phyloP scores from a whole-genome alignment of 257 asterid species.

The Solanum virginianum region DNA sequence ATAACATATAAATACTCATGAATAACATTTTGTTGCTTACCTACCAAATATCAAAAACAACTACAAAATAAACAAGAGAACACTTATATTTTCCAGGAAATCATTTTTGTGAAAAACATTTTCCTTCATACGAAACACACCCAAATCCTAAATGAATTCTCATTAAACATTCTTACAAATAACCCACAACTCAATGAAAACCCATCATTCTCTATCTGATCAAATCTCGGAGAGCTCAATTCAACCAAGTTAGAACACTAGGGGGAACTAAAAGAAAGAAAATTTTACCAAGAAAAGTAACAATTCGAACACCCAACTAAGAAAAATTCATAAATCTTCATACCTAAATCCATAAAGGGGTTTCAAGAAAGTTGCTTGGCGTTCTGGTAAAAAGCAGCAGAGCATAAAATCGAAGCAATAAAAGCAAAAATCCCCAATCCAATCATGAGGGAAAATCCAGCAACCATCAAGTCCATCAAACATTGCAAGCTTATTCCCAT shows the following conservation, averaged over 20 bases:
- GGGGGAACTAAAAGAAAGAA: neutral
- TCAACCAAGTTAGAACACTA: neutral
- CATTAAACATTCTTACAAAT: neutral
- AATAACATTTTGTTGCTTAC: too few relatives aligned
- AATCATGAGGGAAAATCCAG: conserved; percentile 75
- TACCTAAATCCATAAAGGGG: conserved; percentile 1
- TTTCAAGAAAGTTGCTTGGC: conserved; percentile 64
- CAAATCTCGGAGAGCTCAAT: neutral
- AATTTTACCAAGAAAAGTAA: neutral
- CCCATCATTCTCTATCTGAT: neutral
- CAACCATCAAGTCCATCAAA: conserved; percentile 74
- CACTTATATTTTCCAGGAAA: too few relatives aligned
- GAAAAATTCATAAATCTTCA: neutral
- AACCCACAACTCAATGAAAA: neutral
- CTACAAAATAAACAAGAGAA: too few relatives aligned
- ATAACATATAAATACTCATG: too few relatives aligned
- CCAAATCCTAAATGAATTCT: neutral
- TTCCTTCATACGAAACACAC: too few relatives aligned
- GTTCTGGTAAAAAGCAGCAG: conserved; percentile 84
- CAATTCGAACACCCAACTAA: neutral
- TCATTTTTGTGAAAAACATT: too few relatives aligned
- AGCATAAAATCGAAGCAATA: conserved; percentile 78
- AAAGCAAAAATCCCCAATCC: conserved; percentile 80
- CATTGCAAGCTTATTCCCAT: conserved; percentile 64
- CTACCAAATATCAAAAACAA: too few relatives aligned